Base-by-base conservation (phyloP, 202 grass and related monocot genomes). In the Carex arenaria region DNA sequence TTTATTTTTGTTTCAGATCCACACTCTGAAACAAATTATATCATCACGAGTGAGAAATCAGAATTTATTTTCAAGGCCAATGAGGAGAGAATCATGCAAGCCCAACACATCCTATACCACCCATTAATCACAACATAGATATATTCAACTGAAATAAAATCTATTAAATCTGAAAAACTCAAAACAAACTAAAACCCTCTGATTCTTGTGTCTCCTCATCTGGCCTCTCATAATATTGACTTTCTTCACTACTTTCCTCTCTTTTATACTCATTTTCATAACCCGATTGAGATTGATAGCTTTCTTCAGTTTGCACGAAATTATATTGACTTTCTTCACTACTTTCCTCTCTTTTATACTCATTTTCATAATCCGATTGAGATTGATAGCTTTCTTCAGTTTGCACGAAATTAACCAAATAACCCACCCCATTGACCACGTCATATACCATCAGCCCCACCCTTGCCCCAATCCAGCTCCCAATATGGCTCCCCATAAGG, bases 401-500 rank as follows among this genome's bases (percentile, higher is more conserved):
- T 31, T 85, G 78, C 31, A 90, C 80, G 78, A 88, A 92, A 15
- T 82, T 87, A 79, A 95, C 38, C 68, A 96, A 85, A 75, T 87
- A 88, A 45, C 89, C 89, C 83, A 99, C 22, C 26, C 96, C 96
- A n/a, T 87, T 94, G 60, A 94, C 70, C 30, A 99, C 73, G 80
- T 99, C 96, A 67, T 99, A 99, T 4, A 99, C 87, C 96, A 99
- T 99, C 83, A 99, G 64, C 79, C 96, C 96, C 60, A 99, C 88
- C 82, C 96, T 89, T 88, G 89, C 96, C 9, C 96, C 96, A 56
- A 90, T 86, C 96, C 96, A 99, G 65, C 96, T 99, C 15, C 96
- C 96, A 11, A 99, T 62, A 76, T 99, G 96, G 69, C 96, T 99
- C 70, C 96, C 96, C 15, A 87, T 61, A 55, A 99, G 93, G 83